A percentile compares a stretch with the other conserved stretches of the same genome.
phyloP scores from a whole-genome alignment of 331 rosid species.

The Rosa hybrid region DNA sequence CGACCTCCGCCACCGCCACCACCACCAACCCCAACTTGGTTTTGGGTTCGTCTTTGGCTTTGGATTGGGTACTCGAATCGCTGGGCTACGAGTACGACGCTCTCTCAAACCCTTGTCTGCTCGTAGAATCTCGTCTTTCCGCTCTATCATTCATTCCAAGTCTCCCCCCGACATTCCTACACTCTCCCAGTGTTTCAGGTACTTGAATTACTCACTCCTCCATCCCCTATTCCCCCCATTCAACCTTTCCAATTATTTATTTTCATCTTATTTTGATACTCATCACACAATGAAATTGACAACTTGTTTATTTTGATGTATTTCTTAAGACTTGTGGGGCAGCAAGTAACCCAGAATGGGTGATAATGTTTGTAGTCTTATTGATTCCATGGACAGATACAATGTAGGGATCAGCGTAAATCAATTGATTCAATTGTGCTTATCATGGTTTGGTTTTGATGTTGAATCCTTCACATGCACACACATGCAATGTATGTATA shows the following conservation, averaged over 20 bases:
- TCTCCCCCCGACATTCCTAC: slow-evolving; percentile 30
- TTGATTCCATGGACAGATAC: no score
- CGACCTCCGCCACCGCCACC: slow-evolving; percentile 33
- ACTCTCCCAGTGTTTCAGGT: slow-evolving; percentile 60
- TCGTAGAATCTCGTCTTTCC: slow-evolving; percentile 24
- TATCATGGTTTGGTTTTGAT: neutral
- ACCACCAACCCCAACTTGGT: neutral
- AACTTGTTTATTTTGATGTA: no score
- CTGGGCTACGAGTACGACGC: slow-evolving; percentile 32
- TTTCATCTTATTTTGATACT: no score
- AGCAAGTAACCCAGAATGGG: neutral
- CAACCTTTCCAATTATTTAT: no score
- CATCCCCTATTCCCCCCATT: no score
- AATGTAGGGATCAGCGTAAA: neutral
- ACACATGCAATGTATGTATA: slow-evolving; percentile 5
- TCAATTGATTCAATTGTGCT: neutral
- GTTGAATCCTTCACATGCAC: neutral
- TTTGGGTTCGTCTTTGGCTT: slow-evolving; percentile 16
- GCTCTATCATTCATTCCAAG: slow-evolving; percentile 39
- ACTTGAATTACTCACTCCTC: neutral
- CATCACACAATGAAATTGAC: no score
- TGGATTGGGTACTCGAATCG: slow-evolving; percentile 32
- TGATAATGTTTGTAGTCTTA: neutral
- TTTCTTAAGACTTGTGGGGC: neutral
- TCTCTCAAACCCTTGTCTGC: slow-evolving; percentile 29